These are phyloP conservation scores for Oxytropis ochrocephala DNA, from an alignment of 306 rosid genomes.

Conservation along the genomic window DNA sequence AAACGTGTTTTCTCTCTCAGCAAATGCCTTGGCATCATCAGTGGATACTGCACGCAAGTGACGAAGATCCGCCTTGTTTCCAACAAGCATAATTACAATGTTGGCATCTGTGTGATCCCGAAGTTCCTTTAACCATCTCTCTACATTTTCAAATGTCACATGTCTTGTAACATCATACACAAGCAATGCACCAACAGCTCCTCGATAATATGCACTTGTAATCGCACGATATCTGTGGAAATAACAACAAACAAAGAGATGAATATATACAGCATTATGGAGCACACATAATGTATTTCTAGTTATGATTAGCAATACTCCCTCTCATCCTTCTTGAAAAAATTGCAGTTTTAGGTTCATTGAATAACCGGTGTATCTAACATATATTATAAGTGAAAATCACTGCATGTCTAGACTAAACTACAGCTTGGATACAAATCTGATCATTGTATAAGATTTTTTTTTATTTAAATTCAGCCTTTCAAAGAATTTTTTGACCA, in stretches of 20 bases:
- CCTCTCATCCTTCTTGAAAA: too few relatives aligned
- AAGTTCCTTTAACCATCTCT: slow-evolving; percentile 85
- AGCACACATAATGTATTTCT: not conserved
- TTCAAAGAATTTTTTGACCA: not conserved
- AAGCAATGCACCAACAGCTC: slow-evolving; percentile 81
- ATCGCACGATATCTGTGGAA: slow-evolving; percentile 66
- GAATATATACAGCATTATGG: not conserved
- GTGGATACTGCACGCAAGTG: slow-evolving; percentile 64
- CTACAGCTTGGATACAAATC: not conserved
- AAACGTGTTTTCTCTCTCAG: slow-evolving; percentile 60
- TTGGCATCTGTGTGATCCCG: slow-evolving; percentile 79
- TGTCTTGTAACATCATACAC: slow-evolving; percentile 80
- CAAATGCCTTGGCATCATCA: slow-evolving; percentile 58
- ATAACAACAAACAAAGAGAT: slow-evolving; percentile 19
- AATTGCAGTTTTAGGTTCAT: too few relatives aligned
- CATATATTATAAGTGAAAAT: too few relatives aligned
- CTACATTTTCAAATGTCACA: slow-evolving; percentile 69
- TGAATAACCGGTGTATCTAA: too few relatives aligned
- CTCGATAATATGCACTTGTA: slow-evolving; percentile 77
- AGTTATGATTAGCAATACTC: not conserved
- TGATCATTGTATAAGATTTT: not conserved
- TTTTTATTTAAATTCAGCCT: not conserved
- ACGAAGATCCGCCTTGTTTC: slow-evolving; percentile 82
- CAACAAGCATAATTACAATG: slow-evolving; percentile 80
- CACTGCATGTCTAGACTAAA: not conserved